Evolutionary conservation across 139 green algal genomes (phyloP).

Genomic region (Tetradesmus obliquus): DNA sequence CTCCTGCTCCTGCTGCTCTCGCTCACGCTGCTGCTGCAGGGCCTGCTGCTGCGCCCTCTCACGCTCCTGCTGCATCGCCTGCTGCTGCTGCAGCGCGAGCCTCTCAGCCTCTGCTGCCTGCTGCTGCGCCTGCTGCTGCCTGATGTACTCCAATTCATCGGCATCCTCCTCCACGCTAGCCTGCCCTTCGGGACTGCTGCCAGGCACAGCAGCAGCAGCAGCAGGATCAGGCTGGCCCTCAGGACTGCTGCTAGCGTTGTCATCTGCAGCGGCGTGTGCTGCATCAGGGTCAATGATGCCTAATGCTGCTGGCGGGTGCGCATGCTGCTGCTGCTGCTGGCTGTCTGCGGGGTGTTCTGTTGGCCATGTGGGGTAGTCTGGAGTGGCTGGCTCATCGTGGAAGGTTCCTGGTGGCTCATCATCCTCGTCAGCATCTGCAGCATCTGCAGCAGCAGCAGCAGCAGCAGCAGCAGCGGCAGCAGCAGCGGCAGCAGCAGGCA

Average conservation of each 20-base stretch:
- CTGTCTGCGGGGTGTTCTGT: background rate
- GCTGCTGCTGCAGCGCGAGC: background rate
- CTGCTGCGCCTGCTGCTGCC: conserved; percentile 4
- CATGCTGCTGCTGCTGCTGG: background rate
- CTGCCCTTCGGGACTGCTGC: background rate
- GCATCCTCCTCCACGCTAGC: background rate
- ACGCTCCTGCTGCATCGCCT: background rate
- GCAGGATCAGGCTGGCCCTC: background rate
- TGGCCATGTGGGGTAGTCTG: background rate
- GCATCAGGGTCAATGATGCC: conserved; percentile 39
- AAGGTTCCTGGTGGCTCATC: background rate
- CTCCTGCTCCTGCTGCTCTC: background rate
- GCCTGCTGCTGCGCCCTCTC: background rate
- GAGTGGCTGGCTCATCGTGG: background rate
- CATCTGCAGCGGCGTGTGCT: background rate
- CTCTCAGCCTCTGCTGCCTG: background rate
- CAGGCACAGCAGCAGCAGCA: background rate
- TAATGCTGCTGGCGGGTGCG: background rate
- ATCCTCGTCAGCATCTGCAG: background rate
- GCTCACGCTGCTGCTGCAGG: background rate
- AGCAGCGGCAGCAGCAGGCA: background rate
- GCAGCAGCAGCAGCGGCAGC: background rate
- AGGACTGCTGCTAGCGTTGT: background rate
- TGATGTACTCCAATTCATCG: conserved; percentile 2
- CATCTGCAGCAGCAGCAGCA: background rate